Evolutionary conservation across 2,329 filamentous ascomycete genomes (phyloP), one percentile per base, ranked within the genome.

Genomic region (Thermochaetoides dissita): DNA sequence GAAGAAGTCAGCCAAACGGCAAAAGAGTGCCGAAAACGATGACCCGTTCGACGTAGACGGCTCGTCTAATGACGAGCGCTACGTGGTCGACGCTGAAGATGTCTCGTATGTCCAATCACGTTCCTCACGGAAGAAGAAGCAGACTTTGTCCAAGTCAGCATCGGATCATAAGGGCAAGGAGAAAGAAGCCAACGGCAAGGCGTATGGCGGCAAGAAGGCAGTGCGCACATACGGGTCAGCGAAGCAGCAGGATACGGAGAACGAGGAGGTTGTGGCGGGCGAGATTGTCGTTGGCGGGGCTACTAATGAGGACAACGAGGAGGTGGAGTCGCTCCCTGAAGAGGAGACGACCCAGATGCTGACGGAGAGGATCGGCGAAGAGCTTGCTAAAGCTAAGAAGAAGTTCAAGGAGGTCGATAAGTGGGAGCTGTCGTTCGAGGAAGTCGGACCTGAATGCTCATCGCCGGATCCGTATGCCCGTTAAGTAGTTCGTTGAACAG

Each of bases 391-490:
- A 39, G 73, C 75, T 34, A 66, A 66, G 8, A 68, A 64, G 55
- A 81, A 81, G 59, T 83, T 83, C 52, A 68, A 72, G 56, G 78
- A 82, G 59, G 79, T 83, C 34, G 79, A 83, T 56, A 65, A 69
- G 59, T 83, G 77, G 76, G 68, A 79, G 59, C 60, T 83, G 46
- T 74, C 76, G 39, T 83, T 74, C 58, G 79, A 83, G 62, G 75
- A 78, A 50, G 67, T 76, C 38, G 17, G 17, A 5, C 68, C 67
- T 17, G 68, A 72, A 57, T 67, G 66, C 46, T 71, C 68, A 44
- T 76, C 73, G 12, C 72, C 72, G 10, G 33, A 35, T 1, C 59
- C 60, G 33, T 65, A 67, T 49, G 71, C 66, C 35, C 63, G 72
- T 44, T 76, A 50, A 61, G 9, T 11, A 39, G 7, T 10, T 10